Base-by-base conservation (phyloP, 2,329 filamentous ascomycete species). In the Fusarium sp. region DNA sequence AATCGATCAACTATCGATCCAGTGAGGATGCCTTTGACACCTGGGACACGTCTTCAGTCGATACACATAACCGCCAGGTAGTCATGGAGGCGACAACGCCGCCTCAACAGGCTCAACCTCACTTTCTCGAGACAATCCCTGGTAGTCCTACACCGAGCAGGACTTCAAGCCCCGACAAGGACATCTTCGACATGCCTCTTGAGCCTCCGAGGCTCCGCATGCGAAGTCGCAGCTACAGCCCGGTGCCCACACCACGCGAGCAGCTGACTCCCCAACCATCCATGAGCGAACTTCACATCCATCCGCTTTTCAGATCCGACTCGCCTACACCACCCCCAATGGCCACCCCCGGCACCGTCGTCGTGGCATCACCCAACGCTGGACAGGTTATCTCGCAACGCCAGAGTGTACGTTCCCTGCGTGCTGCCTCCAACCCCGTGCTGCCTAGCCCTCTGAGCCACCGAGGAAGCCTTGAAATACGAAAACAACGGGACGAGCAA, bases 271-370 rank as follows among this genome's bases (percentile, higher is more conserved):
- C 64, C 15, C 63, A 69, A 56, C 70, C 69, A 21, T 71, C 68
- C 11, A 61, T 77, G 63, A 77, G 81, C 67, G 88, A 93, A 72
- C 80, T 86, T 4, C 86, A 92, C 70, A 92, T 93, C 41, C 90
- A 93, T 72, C 90, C 90, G 9, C 81, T 93, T 4, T 93, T 93
- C 78, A 83, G 90, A 56, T 88, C 87, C 6, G 88, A 91, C 70
- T 90, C 86, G 36, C 88, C 88, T 0, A 82, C 80, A 2, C 88
- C 89, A 8, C 87, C 89, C 1, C 85, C 89, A 1, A 76, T 84
- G 6, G 81, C 83, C 2, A 90, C 88, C 0, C 87, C 88, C 0
- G 88, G 89, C 1, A 93, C 90, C 0, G 81, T 88, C 14, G 88
- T 93, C 44, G 79, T 86, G 10, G 90, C 89, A 0, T 87, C 89